Percentiles rank a stretch among this genome's conserved stretches.
Conservation (phyloP, 495 filamentous ascomycete species). For the Daldinia loculata region DNA sequence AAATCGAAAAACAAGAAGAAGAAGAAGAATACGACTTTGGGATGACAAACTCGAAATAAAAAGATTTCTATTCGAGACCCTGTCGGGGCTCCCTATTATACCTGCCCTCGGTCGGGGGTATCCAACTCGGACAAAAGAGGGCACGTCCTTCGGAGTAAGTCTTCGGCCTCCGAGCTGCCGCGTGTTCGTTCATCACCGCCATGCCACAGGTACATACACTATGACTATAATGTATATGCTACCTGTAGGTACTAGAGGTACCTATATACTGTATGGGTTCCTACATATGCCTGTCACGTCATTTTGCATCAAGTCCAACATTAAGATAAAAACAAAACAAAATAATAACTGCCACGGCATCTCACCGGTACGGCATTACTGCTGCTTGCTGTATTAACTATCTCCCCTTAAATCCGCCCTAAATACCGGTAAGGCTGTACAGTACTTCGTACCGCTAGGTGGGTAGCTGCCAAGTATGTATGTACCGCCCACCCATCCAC, state of each 20-base stretch:
- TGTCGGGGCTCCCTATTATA: conserved; percentile 22
- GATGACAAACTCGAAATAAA: conserved; percentile 37
- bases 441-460: too few species aligned
- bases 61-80: conserved; percentile 31
- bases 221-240: too few species aligned
- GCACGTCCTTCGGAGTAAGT: conserved; percentile 29
- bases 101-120: conserved; percentile 26
- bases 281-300: background rate
- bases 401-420: background rate
- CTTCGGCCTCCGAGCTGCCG: conserved; percentile 20
- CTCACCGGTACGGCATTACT: background rate
- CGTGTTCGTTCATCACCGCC: conserved; percentile 2
- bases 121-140: conserved; percentile 43
- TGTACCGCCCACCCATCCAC: background rate
- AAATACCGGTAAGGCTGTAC: background rate
- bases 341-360: background rate
- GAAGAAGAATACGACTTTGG: background rate
- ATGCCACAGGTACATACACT: background rate
- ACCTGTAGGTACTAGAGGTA: too few species aligned
- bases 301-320: background rate
- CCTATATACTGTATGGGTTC: background rate
- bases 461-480: background rate
- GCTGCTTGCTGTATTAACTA: background rate
- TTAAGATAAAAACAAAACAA: background rate
- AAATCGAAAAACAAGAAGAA: background rate